These are phyloP conservation scores for Exophiala mesophila DNA, from an alignment of 2,329 filamentous ascomycete genomes.

Conservation along the genomic window DNA sequence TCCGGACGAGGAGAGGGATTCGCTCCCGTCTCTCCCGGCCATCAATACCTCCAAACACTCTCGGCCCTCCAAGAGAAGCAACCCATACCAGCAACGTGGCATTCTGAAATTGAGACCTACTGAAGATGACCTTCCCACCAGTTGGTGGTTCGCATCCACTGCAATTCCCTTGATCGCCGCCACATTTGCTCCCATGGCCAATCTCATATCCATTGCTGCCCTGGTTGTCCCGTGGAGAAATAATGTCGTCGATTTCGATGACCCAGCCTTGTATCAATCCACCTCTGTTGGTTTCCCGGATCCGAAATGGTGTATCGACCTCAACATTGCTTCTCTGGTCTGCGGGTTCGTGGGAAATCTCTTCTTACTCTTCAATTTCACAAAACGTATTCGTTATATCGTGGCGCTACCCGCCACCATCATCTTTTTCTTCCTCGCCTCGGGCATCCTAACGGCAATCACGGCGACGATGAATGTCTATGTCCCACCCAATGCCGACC, in stretches of 20 bases:
- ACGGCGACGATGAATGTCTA: slow-evolving; percentile 63
- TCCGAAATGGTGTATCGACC: slow-evolving; percentile 66
- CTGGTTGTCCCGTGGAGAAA: slow-evolving; percentile 74
- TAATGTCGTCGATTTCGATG: slow-evolving; percentile 42
- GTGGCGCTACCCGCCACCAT: slow-evolving; percentile 82
- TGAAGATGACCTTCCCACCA: slow-evolving; percentile 39
- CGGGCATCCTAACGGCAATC: slow-evolving; percentile 59
- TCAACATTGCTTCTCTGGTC: slow-evolving; percentile 73
- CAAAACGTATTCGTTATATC: slow-evolving; percentile 70
- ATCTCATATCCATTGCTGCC: slow-evolving; percentile 80
- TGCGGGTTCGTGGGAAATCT: slow-evolving; percentile 74
- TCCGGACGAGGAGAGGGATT: slow-evolving; percentile 8
- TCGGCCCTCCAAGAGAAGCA: slow-evolving; percentile 5
- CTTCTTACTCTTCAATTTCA: slow-evolving; percentile 83
- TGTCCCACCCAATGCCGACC: slow-evolving; percentile 44
- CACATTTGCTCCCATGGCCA: slow-evolving; percentile 79
- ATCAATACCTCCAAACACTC: slow-evolving; percentile 10
- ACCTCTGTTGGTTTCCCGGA: slow-evolving; percentile 56
- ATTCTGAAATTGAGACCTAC: slow-evolving; percentile 34
- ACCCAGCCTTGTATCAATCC: slow-evolving; percentile 43
- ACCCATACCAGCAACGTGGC: slow-evolving; percentile 14
- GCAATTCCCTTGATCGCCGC: slow-evolving; percentile 73
- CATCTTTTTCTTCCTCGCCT: slow-evolving; percentile 65
- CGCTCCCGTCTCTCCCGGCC: slow-evolving; percentile 7
- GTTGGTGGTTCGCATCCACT: slow-evolving; percentile 50